Base-by-base conservation (phyloP, 2,329 filamentous ascomycete species). In the Aspergillus quadricinctus region DNA sequence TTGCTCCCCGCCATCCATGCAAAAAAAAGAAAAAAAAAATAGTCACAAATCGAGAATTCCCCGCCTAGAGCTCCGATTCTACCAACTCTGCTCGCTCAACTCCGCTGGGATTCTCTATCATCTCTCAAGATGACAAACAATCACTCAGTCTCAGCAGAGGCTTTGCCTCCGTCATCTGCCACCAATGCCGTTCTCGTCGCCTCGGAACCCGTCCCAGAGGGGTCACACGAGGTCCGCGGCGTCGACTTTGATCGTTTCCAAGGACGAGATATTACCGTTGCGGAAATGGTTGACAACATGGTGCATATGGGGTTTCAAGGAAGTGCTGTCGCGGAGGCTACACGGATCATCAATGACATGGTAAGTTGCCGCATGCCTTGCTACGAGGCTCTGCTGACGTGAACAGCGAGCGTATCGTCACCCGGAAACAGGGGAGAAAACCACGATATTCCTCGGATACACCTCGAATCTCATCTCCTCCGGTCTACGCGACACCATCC, bases 381-480 rank as follows among this genome's bases (percentile, higher is more conserved):
- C n/a, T 40, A 49, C 31, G 50, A 57, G 60, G 65, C 54, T 62
- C 56, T 56, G 21, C 31, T 52, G 57, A 56, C 69, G 48, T 49
- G 58, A 52, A 78, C 69, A 88, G 90, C 84, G 91, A 70, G 82
- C 83, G 56, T 97, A 90, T 88, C 81, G 82, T 59, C 89, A 96
- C 71, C 85, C 90, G 0, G 89, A 92, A 68, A 89, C 89, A 1
- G 85, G 84, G 14, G 85, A 88, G 27, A 84, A 84, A 67, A 94
- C 94, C 19, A 97, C 94, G 58, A 93, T 99, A 66, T 97, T 99
- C 75, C 84, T 99, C 8, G 94, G 94, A 56, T 99, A 97, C 78
- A 99, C 94, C 9, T 96, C 91, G 51, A 99, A 99, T 72, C 82
- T 99, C 66, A 97, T 99, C 68, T 97, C 94, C 0, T 99, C 93